Conservation (phyloP, 345 rosid genomes). For the Erucastrum elatum region DNA sequence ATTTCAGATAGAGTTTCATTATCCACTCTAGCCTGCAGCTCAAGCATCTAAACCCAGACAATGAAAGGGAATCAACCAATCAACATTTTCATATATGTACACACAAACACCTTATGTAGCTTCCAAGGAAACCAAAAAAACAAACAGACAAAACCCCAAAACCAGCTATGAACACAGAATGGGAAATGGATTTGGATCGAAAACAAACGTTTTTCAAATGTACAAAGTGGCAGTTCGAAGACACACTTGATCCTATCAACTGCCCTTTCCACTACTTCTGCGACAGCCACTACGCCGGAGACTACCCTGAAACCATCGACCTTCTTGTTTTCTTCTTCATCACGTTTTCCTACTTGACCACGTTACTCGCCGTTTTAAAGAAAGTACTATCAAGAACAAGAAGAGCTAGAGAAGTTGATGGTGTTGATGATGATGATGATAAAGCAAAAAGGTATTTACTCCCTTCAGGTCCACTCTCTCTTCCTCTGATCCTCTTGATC, state of each 20-base stretch:
- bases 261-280: conserved; percentile 88
- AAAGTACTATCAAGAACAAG: conserved; percentile 42
- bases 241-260: conserved; percentile 71
- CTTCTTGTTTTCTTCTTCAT: conserved; percentile 47
- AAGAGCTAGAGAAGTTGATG: not conserved
- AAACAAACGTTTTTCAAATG: conserved; percentile 66
- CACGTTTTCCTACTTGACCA: conserved; percentile 47
- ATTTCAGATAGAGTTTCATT: conserved; percentile 52
- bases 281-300: conserved; percentile 60
- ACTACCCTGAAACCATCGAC: conserved; percentile 54
- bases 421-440: conserved; percentile 13
- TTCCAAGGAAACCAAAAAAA: conserved; percentile 30
- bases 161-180: conserved; percentile 31
- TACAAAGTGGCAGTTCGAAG: conserved; percentile 76
- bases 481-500: conserved; percentile 59
- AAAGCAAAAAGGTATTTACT: conserved; percentile 53
- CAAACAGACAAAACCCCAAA: not conserved
- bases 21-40: conserved; percentile 54
- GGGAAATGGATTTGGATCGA: conserved; percentile 46
- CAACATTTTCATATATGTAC: conserved; percentile 1
- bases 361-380: conserved; percentile 44
- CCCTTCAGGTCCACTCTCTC: conserved; percentile 70
- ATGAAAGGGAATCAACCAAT: conserved; percentile 36
- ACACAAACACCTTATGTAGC: conserved; percentile 18
- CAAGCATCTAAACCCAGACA: conserved; percentile 49